Evolutionary conservation across 2,329 filamentous ascomycete species (phyloP), one percentile per base, ranked within the genome.

Genomic region (Pestalotiopsis sp.): DNA sequence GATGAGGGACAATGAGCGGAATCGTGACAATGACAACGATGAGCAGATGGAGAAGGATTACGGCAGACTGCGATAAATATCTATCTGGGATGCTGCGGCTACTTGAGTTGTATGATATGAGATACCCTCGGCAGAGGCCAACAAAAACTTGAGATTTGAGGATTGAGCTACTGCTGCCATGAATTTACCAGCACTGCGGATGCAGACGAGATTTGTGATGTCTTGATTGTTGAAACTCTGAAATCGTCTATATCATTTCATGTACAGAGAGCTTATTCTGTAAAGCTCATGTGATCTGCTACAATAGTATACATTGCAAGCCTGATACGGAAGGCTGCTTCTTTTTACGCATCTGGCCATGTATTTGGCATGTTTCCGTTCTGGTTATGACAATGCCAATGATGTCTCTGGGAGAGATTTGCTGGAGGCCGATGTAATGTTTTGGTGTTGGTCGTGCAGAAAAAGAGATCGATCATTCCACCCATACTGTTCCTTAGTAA

Each of bases 401-500:
- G 6, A 36, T 59, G n/a, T 52, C 45, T 20, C n/a, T n/a, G 20
- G 1, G 6, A 52, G 45, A 20, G n/a, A 23, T 52, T 17, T 9
- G 7, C 6, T 9, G n/a, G 11, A 9, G 45, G 20, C 45, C 20
- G 45, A 52, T n/a, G 14, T 9, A 20, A 20, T 52, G 45, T 52
- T 17, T 23, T 52, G 17, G 17, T 52, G 45, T 23, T 23, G 45
- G 45, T 20, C 45, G 4, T n/a, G 6, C 45, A 52, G 14, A 52
- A 52, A n/a, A 52, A 20, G 20, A 49, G 41, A 1, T n/a, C 17
- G 4, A 59, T 59, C 57, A 14, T 36, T 62, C 59, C 59, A 40
- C 31, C 25, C 27, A 62, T 27, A 4, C 31, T n/a, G 31, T 31
- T 20, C 66, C 72, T 83, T 90, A 98, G 83, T 95, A 98, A 83